A percentile compares a stretch with the other conserved stretches of the same genome.
These are phyloP conservation scores for Bacidia gigantensis DNA, from an alignment of 495 filamentous ascomycete species.

Conservation along the genomic window DNA sequence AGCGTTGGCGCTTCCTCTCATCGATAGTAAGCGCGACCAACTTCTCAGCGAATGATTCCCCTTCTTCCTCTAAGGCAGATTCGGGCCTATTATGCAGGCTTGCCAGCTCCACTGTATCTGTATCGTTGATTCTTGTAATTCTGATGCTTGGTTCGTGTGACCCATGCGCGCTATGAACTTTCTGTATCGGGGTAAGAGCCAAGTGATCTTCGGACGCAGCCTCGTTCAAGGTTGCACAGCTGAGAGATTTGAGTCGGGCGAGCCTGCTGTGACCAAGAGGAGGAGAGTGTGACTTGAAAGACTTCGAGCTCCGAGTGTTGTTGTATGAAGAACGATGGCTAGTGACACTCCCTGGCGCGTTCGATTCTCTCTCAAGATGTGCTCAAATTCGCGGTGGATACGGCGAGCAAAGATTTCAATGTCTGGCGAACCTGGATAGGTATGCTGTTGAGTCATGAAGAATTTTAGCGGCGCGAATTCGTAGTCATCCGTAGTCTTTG, in stretches of 20 bases:
- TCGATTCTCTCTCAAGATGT: slow-evolving; percentile 7
- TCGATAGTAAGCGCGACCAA: slow-evolving; percentile 14
- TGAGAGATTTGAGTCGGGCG: slow-evolving; percentile 2
- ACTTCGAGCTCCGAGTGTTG: background rate
- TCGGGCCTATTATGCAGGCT: background rate
- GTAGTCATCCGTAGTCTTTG: slow-evolving; percentile 27
- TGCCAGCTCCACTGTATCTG: background rate
- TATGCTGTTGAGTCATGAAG: slow-evolving; percentile 43
- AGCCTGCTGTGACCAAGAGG: slow-evolving; percentile 2
- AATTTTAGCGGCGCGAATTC: slow-evolving; percentile 39
- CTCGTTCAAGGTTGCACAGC: slow-evolving; percentile 16
- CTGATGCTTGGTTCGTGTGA: slow-evolving; percentile 1
- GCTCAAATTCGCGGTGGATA: slow-evolving; percentile 33
- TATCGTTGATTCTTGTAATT: background rate
- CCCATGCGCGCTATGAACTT: background rate
- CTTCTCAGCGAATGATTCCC: slow-evolving; percentile 17
- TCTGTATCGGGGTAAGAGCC: background rate
- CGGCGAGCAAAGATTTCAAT: slow-evolving; percentile 37
- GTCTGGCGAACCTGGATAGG: slow-evolving; percentile 35
- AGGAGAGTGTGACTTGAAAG: slow-evolving; percentile 23
- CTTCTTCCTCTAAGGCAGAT: slow-evolving; percentile 2
- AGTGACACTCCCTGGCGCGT: slow-evolving; percentile 12
- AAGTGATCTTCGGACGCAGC: slow-evolving; percentile 16
- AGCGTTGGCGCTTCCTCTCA: slow-evolving; percentile 7
- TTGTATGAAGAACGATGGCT: slow-evolving; percentile 19